A percentile compares a stretch with the other conserved stretches of the same genome.
These are phyloP conservation scores for Stentor coeruleus DNA, from an alignment of 73 alveolate genomes.

Conservation along the genomic window DNA sequence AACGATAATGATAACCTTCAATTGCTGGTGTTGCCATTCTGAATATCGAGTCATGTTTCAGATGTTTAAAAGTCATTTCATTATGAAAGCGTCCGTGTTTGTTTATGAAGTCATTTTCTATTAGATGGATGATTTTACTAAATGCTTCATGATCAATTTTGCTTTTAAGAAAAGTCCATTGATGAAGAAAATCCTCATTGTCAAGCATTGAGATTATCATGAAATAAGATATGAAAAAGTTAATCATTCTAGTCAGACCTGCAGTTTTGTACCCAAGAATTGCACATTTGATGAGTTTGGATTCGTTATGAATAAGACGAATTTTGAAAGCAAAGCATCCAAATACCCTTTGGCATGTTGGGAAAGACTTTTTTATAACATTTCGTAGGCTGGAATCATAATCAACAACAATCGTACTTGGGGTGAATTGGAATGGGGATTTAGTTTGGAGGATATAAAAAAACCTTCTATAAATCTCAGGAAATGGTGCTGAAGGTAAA, in stretches of 20 bases:
- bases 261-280: slow-evolving; percentile 11
- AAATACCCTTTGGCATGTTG: background rate
- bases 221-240: background rate
- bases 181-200: background rate
- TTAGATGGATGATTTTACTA: background rate
- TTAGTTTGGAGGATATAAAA: background rate
- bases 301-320: slow-evolving; percentile 18
- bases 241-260: background rate
- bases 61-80: background rate
- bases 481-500: background rate
- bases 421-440: background rate
- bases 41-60: background rate
- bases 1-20: slow-evolving; percentile 16
- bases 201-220: slow-evolving; percentile 1
- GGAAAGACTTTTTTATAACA: background rate
- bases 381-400: background rate
- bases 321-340: background rate
- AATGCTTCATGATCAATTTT: slow-evolving; percentile 14
- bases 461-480: slow-evolving; percentile 11
- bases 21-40: slow-evolving; percentile 22
- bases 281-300: slow-evolving; percentile 14
- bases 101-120: slow-evolving; percentile 2
- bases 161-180: background rate
- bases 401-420: background rate
- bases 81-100: background rate